Evolutionary conservation across 805 yeast genomes (phyloP).

Genomic region (Torulaspora delbrueckii): DNA sequence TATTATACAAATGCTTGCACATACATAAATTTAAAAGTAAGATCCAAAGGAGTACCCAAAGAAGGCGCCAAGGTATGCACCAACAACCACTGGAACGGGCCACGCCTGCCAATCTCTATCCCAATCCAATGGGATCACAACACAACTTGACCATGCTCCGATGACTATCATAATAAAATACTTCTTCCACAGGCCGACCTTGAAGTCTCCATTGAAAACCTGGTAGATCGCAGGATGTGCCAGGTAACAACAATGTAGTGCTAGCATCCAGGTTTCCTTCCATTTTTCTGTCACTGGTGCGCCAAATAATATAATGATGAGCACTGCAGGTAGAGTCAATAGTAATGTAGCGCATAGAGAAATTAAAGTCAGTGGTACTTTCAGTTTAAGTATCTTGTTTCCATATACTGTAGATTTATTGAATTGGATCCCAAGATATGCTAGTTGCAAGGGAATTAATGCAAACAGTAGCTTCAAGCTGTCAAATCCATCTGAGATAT

Average conservation of each 20-base stretch:
- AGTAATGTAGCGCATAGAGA: constrained; percentile 24
- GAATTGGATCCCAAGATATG: constrained; percentile 35
- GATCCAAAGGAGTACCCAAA: constrained; percentile 49
- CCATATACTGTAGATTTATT: constrained; percentile 35
- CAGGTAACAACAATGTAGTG: constrained; percentile 58
- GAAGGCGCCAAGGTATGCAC: constrained; percentile 70
- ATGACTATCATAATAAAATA: constrained; percentile 36
- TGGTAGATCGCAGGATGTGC: constrained; percentile 61
- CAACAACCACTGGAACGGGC: constrained; percentile 84
- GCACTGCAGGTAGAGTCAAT: constrained; percentile 25
- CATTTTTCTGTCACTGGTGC: constrained; percentile 63
- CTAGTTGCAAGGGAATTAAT: constrained; percentile 35
- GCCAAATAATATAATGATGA: constrained; percentile 60
- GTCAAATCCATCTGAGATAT: constrained; percentile 27
- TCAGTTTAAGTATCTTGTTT: constrained; percentile 31
- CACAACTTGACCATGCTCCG: constrained; percentile 90
- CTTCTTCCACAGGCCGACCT: constrained; percentile 41
- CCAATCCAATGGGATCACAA: constrained; percentile 96
- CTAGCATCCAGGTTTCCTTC: constrained; percentile 52
- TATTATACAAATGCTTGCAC: constrained; percentile 11
- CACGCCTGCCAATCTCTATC: constrained; percentile 95
- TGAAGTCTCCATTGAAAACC: constrained; percentile 48
- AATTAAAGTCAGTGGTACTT: constrained; percentile 21
- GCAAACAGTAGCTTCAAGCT: constrained; percentile 25
- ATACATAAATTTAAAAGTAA: constrained; percentile 20